phyloP scores from a whole-genome alignment of 805 yeast species.

The Pichia kluyveri region DNA sequence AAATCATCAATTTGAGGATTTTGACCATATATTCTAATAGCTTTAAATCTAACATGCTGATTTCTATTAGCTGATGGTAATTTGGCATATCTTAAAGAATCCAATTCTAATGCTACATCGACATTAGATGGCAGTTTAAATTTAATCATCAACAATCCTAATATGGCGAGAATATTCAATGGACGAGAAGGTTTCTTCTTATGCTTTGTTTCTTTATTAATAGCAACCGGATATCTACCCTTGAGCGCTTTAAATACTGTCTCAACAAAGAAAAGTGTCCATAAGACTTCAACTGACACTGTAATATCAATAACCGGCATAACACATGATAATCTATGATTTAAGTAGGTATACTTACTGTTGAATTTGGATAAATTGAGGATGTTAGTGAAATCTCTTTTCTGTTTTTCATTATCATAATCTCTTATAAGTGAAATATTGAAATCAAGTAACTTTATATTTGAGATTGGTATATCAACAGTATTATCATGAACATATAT shows the following conservation, averaged over 20 bases:
- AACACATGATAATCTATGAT: constrained; percentile 12
- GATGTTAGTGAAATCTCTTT: constrained; percentile 7
- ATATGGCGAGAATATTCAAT: constrained; percentile 10
- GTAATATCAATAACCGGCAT: constrained; percentile 21
- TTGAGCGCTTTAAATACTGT: constrained; percentile 6
- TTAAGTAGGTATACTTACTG: constrained; percentile 10
- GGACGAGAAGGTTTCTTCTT: background rate
- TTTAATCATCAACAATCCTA: constrained; percentile 18
- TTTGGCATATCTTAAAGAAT: constrained; percentile 16
- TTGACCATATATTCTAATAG: constrained; percentile 21
- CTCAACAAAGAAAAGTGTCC: constrained; percentile 23
- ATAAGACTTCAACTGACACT: constrained; percentile 23
- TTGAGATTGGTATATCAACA: constrained; percentile 7
- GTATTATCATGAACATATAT: constrained; percentile 8
- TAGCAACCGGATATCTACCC: background rate
- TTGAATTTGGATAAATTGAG: constrained; percentile 9
- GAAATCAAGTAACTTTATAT: constrained; percentile 7
- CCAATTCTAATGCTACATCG: constrained; percentile 22
- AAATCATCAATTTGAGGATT: constrained; percentile 18
- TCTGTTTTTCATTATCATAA: constrained; percentile 10
- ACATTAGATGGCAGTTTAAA: constrained; percentile 21
- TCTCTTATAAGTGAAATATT: constrained; percentile 14
- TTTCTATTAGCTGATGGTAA: constrained; percentile 12
- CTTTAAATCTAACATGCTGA: constrained; percentile 14
- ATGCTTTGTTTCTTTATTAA: background rate